These are phyloP conservation scores for Dactylellina sp. DNA, from an alignment of 2,329 filamentous ascomycete species.

Conservation along the genomic window DNA sequence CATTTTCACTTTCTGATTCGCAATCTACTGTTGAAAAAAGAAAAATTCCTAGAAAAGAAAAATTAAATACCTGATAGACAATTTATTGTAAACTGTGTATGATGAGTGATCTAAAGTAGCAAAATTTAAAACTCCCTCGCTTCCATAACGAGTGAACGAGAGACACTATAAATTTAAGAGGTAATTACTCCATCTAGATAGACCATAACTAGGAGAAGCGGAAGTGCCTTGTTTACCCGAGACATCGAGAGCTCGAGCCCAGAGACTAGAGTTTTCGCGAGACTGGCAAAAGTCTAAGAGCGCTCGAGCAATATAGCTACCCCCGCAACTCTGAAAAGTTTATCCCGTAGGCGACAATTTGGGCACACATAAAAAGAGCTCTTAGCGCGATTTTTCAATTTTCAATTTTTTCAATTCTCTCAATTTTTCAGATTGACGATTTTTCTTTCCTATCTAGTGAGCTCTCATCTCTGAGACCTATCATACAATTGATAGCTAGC, in stretches of 20 bases:
- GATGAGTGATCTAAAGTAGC: too few relatives aligned
- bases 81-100: too few relatives aligned
- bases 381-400: slow-evolving; percentile 1
- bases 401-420: too few relatives aligned
- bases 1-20: too few relatives aligned
- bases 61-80: too few relatives aligned
- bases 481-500: too few relatives aligned
- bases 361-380: slow-evolving; percentile 18
- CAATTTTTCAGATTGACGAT: not conserved
- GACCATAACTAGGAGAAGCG: not conserved
- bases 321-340: slow-evolving; percentile 23
- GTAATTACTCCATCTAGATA: not conserved
- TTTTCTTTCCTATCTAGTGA: not conserved
- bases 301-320: not conserved
- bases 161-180: slow-evolving; percentile 20
- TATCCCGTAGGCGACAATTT: slow-evolving; percentile 12
- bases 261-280: not conserved
- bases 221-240: slow-evolving; percentile 36
- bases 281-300: not conserved
- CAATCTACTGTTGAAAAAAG: too few relatives aligned
- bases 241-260: slow-evolving; percentile 24
- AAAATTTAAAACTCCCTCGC: not conserved
- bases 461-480: not conserved
- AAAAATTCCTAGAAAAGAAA: too few relatives aligned
- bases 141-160: slow-evolving; percentile 7